A percentile compares a stretch with the other conserved stretches of the same genome.
These are phyloP conservation scores for Cryptococcus sp. DNA, from an alignment of 1,284 basidiomycete species.

Conservation along the genomic window DNA sequence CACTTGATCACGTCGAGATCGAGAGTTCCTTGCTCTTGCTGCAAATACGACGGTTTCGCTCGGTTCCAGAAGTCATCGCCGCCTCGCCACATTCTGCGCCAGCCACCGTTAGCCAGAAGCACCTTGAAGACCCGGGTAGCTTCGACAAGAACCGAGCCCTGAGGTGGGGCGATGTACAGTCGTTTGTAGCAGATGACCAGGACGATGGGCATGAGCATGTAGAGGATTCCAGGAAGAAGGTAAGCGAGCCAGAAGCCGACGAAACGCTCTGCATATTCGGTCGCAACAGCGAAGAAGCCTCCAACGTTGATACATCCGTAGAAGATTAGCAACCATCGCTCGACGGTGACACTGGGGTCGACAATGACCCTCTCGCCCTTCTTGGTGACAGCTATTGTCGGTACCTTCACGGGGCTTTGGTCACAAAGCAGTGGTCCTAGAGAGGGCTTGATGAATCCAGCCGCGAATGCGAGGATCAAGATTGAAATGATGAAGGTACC, in stretches of 20 bases:
- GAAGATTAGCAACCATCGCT: constrained; percentile 37
- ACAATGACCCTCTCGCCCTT: constrained; percentile 49
- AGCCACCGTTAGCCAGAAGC: constrained; percentile 28
- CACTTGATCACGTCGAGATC: constrained; percentile 52
- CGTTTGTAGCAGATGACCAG: constrained; percentile 46
- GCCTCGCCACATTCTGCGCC: constrained; percentile 22
- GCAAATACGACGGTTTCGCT: constrained; percentile 52
- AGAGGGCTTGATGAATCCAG: constrained; percentile 51
- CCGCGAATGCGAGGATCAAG: constrained; percentile 49
- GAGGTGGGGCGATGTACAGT: constrained; percentile 51
- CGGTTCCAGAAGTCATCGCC: constrained; percentile 51
- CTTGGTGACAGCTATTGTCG: constrained; percentile 31
- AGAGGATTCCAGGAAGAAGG: constrained; percentile 54
- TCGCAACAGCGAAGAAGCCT: constrained; percentile 37
- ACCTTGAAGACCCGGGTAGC: constrained; percentile 32
- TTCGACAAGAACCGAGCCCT: constrained; percentile 52
- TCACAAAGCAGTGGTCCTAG: constrained; percentile 51
- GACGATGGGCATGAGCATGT: constrained; percentile 52
- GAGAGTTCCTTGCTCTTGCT: constrained; percentile 28
- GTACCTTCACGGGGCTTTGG: constrained; percentile 45
- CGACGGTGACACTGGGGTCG: constrained; percentile 42
- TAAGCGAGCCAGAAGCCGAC: constrained; percentile 52
- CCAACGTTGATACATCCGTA: constrained; percentile 45
- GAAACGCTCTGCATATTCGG: constrained; percentile 37
- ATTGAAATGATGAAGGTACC: constrained; percentile 49